Conservation (phyloP, 2,329 filamentous ascomycete species). For the Lecanosticta acicola region DNA sequence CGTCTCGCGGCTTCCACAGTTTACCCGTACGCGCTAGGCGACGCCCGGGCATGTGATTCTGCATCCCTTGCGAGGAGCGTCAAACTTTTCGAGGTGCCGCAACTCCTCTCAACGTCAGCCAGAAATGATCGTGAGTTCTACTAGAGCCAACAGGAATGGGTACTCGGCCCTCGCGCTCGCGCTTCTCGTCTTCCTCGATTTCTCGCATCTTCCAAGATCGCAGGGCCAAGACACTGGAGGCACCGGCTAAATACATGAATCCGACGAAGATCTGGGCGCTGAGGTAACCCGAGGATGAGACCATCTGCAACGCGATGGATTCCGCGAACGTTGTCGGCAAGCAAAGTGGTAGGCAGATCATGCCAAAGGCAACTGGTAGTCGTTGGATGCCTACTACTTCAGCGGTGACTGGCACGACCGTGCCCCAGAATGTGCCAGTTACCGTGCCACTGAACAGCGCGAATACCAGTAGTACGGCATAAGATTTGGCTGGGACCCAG, state of each 20-base stretch:
- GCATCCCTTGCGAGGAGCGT: no score
- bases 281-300: constrained; percentile 38
- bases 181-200: constrained; percentile 31
- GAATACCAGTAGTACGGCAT: constrained; percentile 21
- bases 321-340: constrained; percentile 26
- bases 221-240: constrained; percentile 48
- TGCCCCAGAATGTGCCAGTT: constrained; percentile 25
- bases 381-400: constrained; percentile 26
- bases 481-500: constrained; percentile 22
- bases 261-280: constrained; percentile 54
- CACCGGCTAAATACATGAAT: constrained; percentile 52
- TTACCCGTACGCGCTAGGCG: no score
- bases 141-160: constrained; percentile 1
- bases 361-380: constrained; percentile 22
- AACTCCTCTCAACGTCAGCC: constrained; percentile 3
- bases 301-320: constrained; percentile 24
- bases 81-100: constrained; percentile 1
- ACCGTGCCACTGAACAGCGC: constrained; percentile 19
- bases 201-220: constrained; percentile 54
- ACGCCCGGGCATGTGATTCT: neutral
- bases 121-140: constrained; percentile 1
- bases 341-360: constrained; percentile 23
- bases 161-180: constrained; percentile 1
- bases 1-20: no score
- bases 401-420: constrained; percentile 24